These are phyloP conservation scores for Xanthoparmelia taractica DNA, from an alignment of 495 filamentous ascomycete genomes.

Conservation along the genomic window DNA sequence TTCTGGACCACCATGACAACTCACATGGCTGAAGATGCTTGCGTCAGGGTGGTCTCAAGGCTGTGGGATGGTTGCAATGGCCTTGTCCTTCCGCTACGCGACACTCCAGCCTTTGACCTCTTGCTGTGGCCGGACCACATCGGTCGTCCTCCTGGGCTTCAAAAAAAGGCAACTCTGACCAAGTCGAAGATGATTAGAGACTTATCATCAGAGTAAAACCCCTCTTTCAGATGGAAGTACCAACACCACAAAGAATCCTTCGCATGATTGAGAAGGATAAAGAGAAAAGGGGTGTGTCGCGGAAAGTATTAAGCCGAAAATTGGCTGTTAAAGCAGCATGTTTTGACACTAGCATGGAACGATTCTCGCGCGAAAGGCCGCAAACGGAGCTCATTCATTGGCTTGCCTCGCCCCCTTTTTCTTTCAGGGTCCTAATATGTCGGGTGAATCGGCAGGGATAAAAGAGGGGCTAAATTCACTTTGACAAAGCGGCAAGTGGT, in stretches of 20 bases:
- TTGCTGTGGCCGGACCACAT: background rate
- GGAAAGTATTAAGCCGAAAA: slow-evolving; percentile 11
- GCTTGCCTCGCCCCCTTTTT: slow-evolving; percentile 11
- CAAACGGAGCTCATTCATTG: slow-evolving; percentile 1
- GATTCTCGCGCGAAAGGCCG: slow-evolving; percentile 12
- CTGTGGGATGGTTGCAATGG: background rate
- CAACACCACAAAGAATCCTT: background rate
- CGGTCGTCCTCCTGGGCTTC: background rate
- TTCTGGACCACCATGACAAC: background rate
- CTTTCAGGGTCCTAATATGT: slow-evolving; percentile 3
- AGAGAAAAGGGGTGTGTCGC: too few species aligned
- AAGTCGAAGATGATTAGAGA: background rate
- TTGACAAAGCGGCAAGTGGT: slow-evolving; percentile 11
- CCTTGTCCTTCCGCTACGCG: background rate
- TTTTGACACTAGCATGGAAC: slow-evolving; percentile 5
- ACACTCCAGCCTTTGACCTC: background rate
- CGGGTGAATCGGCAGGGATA: slow-evolving; percentile 4
- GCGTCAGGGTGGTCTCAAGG: background rate
- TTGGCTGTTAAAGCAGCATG: slow-evolving; percentile 14
- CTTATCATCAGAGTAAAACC: background rate
- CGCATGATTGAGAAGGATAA: background rate
- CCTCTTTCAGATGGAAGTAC: background rate
- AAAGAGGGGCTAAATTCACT: background rate
- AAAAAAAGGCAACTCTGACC: background rate
- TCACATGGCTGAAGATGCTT: background rate